phyloP scores from a whole-genome alignment of 495 filamentous ascomycete species.

The Pseudevernia furfuracea region DNA sequence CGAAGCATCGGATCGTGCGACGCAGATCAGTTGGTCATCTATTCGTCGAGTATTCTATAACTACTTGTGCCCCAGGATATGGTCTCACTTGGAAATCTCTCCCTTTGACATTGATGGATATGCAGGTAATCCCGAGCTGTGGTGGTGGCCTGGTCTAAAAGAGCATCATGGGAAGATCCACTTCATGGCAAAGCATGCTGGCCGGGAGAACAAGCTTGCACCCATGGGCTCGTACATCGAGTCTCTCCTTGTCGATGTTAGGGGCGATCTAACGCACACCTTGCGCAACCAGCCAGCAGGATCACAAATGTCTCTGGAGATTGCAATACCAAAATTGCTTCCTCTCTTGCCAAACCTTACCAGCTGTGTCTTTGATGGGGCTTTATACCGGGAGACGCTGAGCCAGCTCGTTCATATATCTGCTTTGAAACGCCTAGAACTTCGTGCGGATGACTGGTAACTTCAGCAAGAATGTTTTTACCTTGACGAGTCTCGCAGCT shows the following conservation, averaged over 20 bases:
- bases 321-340: neutral
- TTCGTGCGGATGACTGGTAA: neutral
- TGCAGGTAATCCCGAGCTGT: neutral
- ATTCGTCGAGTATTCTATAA: neutral
- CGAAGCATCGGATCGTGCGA: neutral
- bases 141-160: neutral
- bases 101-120: neutral
- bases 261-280: neutral
- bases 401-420: neutral
- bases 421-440: neutral
- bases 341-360: neutral
- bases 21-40: neutral
- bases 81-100: neutral
- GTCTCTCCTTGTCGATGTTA: neutral
- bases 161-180: neutral
- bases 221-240: neutral
- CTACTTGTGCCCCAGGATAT: neutral
- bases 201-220: neutral
- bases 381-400: neutral
- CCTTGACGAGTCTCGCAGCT: neutral
- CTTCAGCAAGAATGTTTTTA: neutral
- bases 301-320: neutral
- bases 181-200: neutral
- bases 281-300: neutral
- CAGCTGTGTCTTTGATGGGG: neutral